These are phyloP conservation scores for Cladosporium sp. DNA, from an alignment of 2,329 filamentous ascomycete genomes.

Conservation along the genomic window DNA sequence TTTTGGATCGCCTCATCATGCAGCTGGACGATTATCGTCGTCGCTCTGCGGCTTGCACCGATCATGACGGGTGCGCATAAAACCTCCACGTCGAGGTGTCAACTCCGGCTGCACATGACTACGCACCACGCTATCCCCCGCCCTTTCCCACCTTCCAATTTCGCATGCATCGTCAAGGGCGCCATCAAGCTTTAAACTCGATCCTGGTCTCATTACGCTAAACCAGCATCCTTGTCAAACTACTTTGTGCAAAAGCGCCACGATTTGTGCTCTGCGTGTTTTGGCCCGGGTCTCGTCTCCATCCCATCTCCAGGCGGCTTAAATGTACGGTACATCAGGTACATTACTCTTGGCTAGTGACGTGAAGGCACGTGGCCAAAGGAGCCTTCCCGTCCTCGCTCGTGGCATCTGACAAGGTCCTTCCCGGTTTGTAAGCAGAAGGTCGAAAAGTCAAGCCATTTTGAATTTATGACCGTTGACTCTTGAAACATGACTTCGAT, in stretches of 20 bases:
- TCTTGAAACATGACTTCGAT: not conserved
- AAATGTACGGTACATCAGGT: not conserved
- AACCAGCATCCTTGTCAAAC: not conserved
- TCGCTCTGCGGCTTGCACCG: not conserved
- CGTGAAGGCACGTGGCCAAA: not conserved
- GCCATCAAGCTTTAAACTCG: constrained; percentile 3
- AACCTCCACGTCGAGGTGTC: not conserved
- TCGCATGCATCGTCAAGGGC: not conserved
- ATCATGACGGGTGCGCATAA: not conserved
- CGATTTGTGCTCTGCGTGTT: not conserved
- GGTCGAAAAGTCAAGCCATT: not conserved
- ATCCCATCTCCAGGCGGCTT: not conserved
- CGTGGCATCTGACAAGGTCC: not conserved
- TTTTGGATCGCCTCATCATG: not conserved
- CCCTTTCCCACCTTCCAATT: not conserved
- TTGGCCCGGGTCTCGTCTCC: not conserved
- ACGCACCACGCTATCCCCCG: not conserved
- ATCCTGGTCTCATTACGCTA: constrained; percentile 6
- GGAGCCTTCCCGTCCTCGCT: not conserved
- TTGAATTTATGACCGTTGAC: constrained; percentile 3
- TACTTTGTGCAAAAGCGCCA: not conserved
- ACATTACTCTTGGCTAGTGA: not conserved
- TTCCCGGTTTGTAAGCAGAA: not conserved
- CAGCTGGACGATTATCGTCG: not conserved
- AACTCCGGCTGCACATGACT: not conserved